Evolutionary conservation across 257 asterid species (phyloP).

Genomic region (Solanum microdontum): DNA sequence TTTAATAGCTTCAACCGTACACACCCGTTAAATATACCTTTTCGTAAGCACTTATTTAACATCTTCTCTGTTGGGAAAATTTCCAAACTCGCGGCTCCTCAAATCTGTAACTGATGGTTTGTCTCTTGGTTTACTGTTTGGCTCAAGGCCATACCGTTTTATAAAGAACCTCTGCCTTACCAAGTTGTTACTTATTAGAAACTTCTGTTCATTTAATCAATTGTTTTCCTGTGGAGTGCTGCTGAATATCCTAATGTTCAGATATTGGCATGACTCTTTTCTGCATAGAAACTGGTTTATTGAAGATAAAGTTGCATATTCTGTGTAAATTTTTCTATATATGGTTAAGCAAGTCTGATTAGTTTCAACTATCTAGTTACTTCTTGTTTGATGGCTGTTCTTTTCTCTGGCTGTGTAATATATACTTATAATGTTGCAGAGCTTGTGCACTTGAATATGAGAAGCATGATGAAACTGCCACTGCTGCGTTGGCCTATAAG

Average conservation of each 20-base stretch:
- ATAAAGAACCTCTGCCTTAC: neutral
- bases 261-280: neutral
- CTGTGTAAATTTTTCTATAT: neutral
- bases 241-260: neutral
- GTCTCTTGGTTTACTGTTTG: neutral
- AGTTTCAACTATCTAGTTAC: neutral
- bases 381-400: neutral
- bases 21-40: neutral
- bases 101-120: neutral
- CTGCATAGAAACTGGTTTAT: neutral
- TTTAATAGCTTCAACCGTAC: neutral
- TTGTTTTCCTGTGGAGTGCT: neutral
- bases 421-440: slow-evolving; percentile 38
- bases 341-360: neutral
- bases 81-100: neutral
- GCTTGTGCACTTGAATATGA: slow-evolving; percentile 65
- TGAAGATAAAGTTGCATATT: neutral
- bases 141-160: neutral
- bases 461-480: slow-evolving; percentile 57
- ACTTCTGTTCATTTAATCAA: neutral
- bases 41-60: neutral
- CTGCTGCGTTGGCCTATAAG: slow-evolving; percentile 85
- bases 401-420: slow-evolving; percentile 12
- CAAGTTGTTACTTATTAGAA: neutral
- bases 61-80: neutral